Evolutionary conservation across 2,329 filamentous ascomycete species (phyloP).

Genomic region (Conoideocrella luteorostrata): DNA sequence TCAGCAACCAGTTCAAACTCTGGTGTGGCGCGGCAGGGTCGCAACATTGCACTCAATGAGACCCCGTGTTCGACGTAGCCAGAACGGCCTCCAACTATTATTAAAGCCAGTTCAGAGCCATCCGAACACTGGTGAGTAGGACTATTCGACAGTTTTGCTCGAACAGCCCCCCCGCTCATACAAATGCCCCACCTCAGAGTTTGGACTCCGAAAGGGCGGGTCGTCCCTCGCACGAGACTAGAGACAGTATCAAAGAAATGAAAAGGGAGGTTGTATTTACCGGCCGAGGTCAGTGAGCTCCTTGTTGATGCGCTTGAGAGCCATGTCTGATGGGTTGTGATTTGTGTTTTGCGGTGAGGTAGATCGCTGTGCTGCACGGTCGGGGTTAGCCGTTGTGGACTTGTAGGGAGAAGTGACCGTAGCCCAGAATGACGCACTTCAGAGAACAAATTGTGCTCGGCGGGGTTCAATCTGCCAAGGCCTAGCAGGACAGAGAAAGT

Average conservation of each 20-base stretch:
- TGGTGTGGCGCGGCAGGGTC: background rate
- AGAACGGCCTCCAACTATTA: background rate
- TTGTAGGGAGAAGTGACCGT: slow-evolving; percentile 11
- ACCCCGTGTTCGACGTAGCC: too few species aligned
- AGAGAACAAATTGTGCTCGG: slow-evolving; percentile 13
- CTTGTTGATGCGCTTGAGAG: slow-evolving; percentile 92
- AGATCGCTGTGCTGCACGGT: slow-evolving; percentile 15
- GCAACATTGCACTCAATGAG: too few species aligned
- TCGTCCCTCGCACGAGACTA: slow-evolving; percentile 14
- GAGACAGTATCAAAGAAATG: slow-evolving; percentile 1
- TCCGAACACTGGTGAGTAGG: slow-evolving; percentile 6
- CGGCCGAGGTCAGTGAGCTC: slow-evolving; percentile 85
- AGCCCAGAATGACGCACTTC: slow-evolving; percentile 21
- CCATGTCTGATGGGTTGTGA: slow-evolving; percentile 50
- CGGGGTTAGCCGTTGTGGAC: slow-evolving; percentile 17
- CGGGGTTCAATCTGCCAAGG: slow-evolving; percentile 11
- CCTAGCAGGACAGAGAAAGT: slow-evolving; percentile 10
- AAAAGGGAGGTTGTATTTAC: slow-evolving; percentile 45
- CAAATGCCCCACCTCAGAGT: slow-evolving; percentile 30
- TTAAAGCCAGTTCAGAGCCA: background rate
- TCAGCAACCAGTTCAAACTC: slow-evolving; percentile 14
- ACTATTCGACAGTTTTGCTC: slow-evolving; percentile 11
- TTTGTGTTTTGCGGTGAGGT: slow-evolving; percentile 16
- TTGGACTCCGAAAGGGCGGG: slow-evolving; percentile 17
- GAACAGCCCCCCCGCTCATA: slow-evolving; percentile 28